Conservation (phyloP, 345 rosid genomes). For the Hypericum perforatum region DNA sequence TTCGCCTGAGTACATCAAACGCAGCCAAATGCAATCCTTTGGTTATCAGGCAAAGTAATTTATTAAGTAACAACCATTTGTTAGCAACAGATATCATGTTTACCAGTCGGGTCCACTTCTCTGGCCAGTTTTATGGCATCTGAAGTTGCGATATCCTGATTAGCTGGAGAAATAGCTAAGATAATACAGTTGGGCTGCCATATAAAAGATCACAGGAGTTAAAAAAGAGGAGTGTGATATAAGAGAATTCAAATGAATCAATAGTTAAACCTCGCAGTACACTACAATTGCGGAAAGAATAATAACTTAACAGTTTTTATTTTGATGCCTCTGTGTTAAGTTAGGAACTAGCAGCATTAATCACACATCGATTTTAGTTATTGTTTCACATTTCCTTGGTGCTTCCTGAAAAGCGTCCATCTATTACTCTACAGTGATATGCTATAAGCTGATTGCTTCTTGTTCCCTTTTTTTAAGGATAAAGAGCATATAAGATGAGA, state of each 20-base stretch:
- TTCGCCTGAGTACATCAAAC: conserved; percentile 50
- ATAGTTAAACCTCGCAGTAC: neutral
- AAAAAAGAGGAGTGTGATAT: conserved; percentile 1
- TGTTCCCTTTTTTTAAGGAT: neutral
- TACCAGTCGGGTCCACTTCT: conserved; percentile 99
- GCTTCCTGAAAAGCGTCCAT: too few species aligned
- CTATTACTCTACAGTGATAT: too few species aligned
- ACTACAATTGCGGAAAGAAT: too few species aligned
- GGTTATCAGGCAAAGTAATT: neutral
- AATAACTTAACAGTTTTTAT: too few species aligned
- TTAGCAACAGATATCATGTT: conserved; percentile 2
- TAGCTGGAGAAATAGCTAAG: conserved; percentile 97
- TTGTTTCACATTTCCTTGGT: too few species aligned
- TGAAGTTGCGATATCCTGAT: conserved; percentile 99
- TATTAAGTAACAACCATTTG: too few species aligned
- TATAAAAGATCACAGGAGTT: conserved; percentile 15
- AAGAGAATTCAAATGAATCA: conserved; percentile 1
- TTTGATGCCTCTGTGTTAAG: too few species aligned
- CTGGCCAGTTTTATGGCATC: conserved; percentile 98
- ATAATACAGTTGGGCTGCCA: conserved; percentile 92
- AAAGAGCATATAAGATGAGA: neutral
- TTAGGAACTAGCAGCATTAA: too few species aligned
- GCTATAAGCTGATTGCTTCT: neutral
- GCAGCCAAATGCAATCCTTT: conserved; percentile 8
- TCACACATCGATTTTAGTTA: too few species aligned